Evolutionary conservation across 2,329 filamentous ascomycete genomes (phyloP), one percentile per base, ranked within the genome.

Genomic region (Botrytis medusae): DNA sequence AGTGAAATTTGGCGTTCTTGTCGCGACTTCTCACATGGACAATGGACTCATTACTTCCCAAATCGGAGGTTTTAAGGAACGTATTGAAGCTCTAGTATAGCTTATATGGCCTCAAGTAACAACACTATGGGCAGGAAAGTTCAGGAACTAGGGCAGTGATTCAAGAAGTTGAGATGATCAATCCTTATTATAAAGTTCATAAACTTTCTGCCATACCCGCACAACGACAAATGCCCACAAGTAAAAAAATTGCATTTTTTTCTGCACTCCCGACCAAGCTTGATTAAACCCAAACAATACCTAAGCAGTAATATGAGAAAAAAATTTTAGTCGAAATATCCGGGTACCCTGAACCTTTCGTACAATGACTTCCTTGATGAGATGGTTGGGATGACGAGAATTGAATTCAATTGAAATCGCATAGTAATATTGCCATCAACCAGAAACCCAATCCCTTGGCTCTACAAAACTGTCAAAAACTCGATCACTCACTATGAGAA

Each of bases 401-500:
- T 32, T n/a, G 25, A 42, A 9, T 57, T 16, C 34, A 68, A 40
- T 16, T 29, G 16, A 68, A 16, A 37, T 9, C 51, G 46, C 46
- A 10, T 29, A 40, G 4, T 29, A 22, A 68, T 32, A 42, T 40
- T 12, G 14, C 6, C 5, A 20, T 42, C 48, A 18, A 25, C 64
- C 32, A 18, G 12, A 14, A 51, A 54, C 4, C 46, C 7, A 25
- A 20, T 20, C 18, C 2, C 14, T 16, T 37, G 4, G 1, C 37
- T 4, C 25, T 22, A 40, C 9, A 25, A 6, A 32, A 18, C 14
- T 8, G 4, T 29, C 18, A 44, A 1, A 22, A 12, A 14, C 0
- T 46, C 18, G 29, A 10, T 70, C 25, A 70, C 44, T n/a, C 57
- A 46, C 68, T 61, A 34, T 70, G 68, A 22, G 40, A 60, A 14